Percentiles rank a stretch among this genome's conserved stretches.
Conservation (phyloP, 257 asterid species). For the Plantago major region DNA sequence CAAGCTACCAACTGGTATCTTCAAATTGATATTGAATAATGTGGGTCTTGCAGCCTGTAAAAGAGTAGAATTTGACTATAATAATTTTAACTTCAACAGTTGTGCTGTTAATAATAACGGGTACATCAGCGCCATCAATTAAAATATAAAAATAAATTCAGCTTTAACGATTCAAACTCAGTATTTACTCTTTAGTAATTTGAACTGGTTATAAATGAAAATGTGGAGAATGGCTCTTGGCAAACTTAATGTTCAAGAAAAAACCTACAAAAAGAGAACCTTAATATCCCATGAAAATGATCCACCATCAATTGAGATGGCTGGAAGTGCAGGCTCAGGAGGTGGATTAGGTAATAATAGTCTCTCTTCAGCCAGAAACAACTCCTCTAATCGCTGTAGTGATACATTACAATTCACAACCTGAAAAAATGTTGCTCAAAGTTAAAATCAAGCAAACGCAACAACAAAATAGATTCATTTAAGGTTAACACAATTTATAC, state of each 20-base stretch:
- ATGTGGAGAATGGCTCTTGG: neutral
- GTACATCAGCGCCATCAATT: neutral
- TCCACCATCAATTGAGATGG: slow-evolving; percentile 70
- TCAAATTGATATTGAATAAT: slow-evolving; percentile 64
- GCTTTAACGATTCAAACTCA: slow-evolving; percentile 9
- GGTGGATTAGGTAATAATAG: slow-evolving; percentile 73
- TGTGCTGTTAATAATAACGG: slow-evolving; percentile 8
- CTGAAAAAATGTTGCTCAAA: slow-evolving; percentile 33
- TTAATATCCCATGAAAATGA: slow-evolving; percentile 76
- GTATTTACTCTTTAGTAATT: neutral
- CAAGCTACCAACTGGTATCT: slow-evolving; percentile 76
- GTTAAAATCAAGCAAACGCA: slow-evolving; percentile 13
- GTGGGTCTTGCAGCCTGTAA: slow-evolving; percentile 71
- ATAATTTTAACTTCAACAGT: slow-evolving; percentile 14
- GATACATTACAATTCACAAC: slow-evolving; percentile 89
- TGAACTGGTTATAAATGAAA: neutral
- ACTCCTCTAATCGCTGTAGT: slow-evolving; percentile 75
- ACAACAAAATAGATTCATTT: no score
- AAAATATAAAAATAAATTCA: neutral
- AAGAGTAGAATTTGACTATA: slow-evolving; percentile 5
- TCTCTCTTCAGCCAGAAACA: slow-evolving; percentile 81
- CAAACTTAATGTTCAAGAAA: neutral
- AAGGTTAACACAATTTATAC: no score
- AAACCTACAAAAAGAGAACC: slow-evolving; percentile 33
- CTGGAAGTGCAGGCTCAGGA: slow-evolving; percentile 56